Evolutionary conservation across 2,329 filamentous ascomycete genomes (phyloP).

Genomic region (Hypoxylon sp.): DNA sequence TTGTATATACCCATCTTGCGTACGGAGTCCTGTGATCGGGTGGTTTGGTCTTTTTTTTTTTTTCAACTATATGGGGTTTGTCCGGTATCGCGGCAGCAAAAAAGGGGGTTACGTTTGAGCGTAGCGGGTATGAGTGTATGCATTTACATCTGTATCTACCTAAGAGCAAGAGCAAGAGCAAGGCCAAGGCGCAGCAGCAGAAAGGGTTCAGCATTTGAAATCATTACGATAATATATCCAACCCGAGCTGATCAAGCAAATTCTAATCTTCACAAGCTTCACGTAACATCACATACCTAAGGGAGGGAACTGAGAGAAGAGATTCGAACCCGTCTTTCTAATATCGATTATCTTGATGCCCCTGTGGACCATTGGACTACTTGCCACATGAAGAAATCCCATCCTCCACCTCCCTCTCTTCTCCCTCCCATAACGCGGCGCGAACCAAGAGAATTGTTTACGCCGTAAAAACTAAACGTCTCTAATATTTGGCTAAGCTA

Average conservation of each 20-base stretch:
- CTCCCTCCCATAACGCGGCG: conserved; percentile 12
- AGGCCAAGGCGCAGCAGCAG: conserved; percentile 12
- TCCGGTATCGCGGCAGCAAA: conserved; percentile 10
- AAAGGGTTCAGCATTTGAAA: conserved; percentile 17
- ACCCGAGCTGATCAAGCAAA: too few species aligned
- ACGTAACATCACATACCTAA: not conserved
- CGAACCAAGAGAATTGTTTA: conserved; percentile 13
- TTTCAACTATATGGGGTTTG: conserved; percentile 8
- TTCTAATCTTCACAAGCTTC: not conserved
- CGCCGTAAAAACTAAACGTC: conserved; percentile 15
- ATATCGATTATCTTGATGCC: conserved; percentile 26
- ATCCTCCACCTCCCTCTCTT: conserved; percentile 11
- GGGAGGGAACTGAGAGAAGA: too few species aligned
- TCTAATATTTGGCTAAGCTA: conserved; percentile 27
- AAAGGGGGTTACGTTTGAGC: conserved; percentile 1
- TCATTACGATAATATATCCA: conserved; percentile 11
- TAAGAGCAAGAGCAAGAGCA: too few species aligned
- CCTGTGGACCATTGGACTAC: conserved; percentile 23
- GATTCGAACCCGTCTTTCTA: conserved; percentile 25
- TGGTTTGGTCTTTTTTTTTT: too few species aligned
- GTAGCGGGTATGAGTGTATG: conserved; percentile 17
- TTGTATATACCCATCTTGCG: conserved; percentile 36
- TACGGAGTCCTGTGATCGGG: conserved; percentile 8
- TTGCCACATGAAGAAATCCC: conserved; percentile 30
- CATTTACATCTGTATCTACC: conserved; percentile 22